Evolutionary conservation across 1,139 yeast genomes (phyloP).

Genomic region (Nakaseomyces sp.): DNA sequence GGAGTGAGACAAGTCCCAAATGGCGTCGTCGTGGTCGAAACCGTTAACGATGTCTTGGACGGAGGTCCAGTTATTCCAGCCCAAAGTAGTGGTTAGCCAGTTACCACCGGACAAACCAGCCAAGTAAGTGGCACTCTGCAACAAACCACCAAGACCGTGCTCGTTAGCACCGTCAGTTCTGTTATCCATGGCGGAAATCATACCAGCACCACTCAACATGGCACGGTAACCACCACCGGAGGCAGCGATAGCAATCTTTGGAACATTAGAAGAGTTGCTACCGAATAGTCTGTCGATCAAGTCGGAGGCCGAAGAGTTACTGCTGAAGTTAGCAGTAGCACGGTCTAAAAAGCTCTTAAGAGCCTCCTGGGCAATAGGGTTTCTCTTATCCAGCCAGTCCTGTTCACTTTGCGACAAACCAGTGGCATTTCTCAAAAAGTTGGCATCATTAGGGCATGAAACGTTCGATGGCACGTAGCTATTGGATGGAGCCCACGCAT

Average conservation of each 20-base stretch:
- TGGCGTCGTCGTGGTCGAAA: slow-evolving; percentile 38
- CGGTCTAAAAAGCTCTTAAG: slow-evolving; percentile 48
- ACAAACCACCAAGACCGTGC: slow-evolving; percentile 67
- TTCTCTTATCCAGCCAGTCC: slow-evolving; percentile 39
- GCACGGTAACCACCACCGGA: slow-evolving; percentile 93
- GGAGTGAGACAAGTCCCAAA: slow-evolving; percentile 62
- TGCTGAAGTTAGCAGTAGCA: slow-evolving; percentile 45
- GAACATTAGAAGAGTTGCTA: slow-evolving; percentile 11
- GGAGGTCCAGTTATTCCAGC: slow-evolving; percentile 73
- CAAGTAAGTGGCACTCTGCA: slow-evolving; percentile 63
- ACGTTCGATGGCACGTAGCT: slow-evolving; percentile 58
- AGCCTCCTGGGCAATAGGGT: slow-evolving; percentile 44
- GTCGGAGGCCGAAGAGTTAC: slow-evolving; percentile 21
- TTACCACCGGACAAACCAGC: slow-evolving; percentile 48
- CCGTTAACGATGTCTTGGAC: slow-evolving; percentile 46
- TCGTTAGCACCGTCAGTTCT: slow-evolving; percentile 52
- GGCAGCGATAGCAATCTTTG: slow-evolving; percentile 58
- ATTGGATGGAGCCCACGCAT: slow-evolving; percentile 52
- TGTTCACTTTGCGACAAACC: slow-evolving; percentile 28
- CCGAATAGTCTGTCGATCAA: slow-evolving; percentile 30
- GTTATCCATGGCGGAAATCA: slow-evolving; percentile 65
- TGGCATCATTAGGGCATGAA: slow-evolving; percentile 41
- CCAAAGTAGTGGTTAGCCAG: slow-evolving; percentile 53
- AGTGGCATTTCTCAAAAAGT: slow-evolving; percentile 36
- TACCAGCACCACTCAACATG: slow-evolving; percentile 81